Conservation (phyloP, 1,284 basidiomycete genomes). For the Apiotrichum sp. region DNA sequence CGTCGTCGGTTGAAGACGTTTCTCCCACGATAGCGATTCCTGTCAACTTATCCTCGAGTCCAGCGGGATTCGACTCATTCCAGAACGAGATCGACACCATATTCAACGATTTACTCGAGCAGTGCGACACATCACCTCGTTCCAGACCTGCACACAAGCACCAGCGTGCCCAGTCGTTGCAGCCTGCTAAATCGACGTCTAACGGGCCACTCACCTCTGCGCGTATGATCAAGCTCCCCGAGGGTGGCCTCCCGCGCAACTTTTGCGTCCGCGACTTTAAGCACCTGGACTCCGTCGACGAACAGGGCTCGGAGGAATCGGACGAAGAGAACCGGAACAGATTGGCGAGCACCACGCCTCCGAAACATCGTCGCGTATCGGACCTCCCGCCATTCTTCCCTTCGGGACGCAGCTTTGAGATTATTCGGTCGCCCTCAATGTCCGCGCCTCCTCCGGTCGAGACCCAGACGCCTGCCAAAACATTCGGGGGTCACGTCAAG, state of each 20-base stretch:
- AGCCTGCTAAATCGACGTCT: no score
- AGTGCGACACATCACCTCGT: neutral
- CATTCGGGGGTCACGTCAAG: constrained; percentile 8
- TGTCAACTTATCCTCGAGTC: neutral
- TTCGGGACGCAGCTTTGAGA: constrained; percentile 14
- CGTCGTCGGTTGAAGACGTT: neutral
- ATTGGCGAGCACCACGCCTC: neutral
- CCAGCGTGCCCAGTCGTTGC: neutral
- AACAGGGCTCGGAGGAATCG: neutral
- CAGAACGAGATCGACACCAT: constrained; percentile 11
- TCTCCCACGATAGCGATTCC: neutral
- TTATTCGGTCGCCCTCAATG: constrained; percentile 3
- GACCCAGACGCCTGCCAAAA: neutral
- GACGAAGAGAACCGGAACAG: neutral
- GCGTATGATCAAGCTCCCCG: neutral
- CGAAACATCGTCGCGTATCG: neutral
- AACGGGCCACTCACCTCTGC: no score
- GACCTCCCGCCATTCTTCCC: constrained; percentile 14
- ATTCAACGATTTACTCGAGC: constrained; percentile 16
- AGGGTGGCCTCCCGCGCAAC: neutral
- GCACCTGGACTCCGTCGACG: neutral
- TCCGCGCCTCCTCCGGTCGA: neutral
- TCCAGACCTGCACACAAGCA: neutral
- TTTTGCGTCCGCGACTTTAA: neutral
- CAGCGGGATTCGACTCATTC: neutral